Evolutionary conservation across 768 basidiomycete genomes (phyloP), one percentile per base, ranked within the genome.

Genomic region (Postia placenta): DNA sequence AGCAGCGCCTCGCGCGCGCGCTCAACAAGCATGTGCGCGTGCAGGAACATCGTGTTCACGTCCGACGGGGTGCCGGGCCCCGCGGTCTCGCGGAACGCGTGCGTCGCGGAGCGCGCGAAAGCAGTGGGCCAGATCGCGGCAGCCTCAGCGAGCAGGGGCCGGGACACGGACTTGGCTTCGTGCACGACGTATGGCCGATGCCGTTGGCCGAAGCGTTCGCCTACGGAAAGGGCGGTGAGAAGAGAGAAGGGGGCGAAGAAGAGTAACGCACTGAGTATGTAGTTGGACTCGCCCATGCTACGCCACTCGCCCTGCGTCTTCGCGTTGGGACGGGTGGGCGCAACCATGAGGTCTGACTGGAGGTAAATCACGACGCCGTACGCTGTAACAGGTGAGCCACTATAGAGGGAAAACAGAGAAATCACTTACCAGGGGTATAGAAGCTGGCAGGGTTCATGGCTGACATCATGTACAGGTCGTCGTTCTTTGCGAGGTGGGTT

Each of bases 141-240:
- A 28, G 64, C 48, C 53, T 74, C 73, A 42, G 59, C 60, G 36
- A 71, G 50, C 19, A 73, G 40, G 0, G 71, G 55, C 7, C 58
- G 41, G 19, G 68, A 66, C 11, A 69, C 54, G 1, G 65, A 50
- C 38, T 70, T 70, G 22, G 68, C 70, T 30, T 67, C 65, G 62
- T 74, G 73, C 5, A 64, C 60, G 46, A 69, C 62, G 54, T 74
- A 74, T 0, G 71, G 68, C 3, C 73, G 63, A 6, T 51, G 51
- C 0, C 71, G 63, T 11, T 41, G 48, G 24, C 71, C 73, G 46
- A 74, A 74, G 42, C 73, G 70, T 35, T 60, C 40, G 48, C 61
- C 61, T n/a, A n/a, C n/a, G 60, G 50, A 5, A n/a, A 19, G 17
- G 23, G 15, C 23, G 28, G 35, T 42, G 27, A 39, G 43, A 4